phyloP scores from a whole-genome alignment of 1,284 basidiomycete species.

The Butyriboletus appendiculatus region DNA sequence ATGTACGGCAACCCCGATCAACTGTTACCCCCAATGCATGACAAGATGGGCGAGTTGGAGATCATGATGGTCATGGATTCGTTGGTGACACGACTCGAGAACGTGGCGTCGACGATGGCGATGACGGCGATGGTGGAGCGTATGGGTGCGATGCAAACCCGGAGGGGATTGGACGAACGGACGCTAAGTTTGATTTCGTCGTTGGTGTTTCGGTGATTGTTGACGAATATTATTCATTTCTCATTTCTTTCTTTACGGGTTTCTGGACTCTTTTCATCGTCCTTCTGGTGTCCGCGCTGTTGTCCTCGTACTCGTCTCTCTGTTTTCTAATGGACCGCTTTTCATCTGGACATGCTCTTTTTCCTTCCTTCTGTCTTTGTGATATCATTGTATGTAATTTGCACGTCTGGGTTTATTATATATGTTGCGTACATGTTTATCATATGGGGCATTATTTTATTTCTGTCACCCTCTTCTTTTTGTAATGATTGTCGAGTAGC shows the following conservation, averaged over 20 bases:
- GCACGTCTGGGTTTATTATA: not conserved
- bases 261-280: not conserved
- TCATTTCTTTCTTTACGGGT: not conserved
- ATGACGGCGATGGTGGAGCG: slow-evolving; percentile 31
- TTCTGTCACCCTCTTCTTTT: not conserved
- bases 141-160: slow-evolving; percentile 32
- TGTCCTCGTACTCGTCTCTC: not conserved
- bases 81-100: slow-evolving; percentile 77
- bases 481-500: not conserved
- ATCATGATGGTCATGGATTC: slow-evolving; percentile 76
- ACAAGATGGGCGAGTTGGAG: slow-evolving; percentile 77
- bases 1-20: slow-evolving; percentile 63
- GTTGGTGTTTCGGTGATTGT: slow-evolving; percentile 20
- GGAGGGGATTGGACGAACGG: slow-evolving; percentile 46
- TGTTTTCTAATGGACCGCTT: not conserved
- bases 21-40: slow-evolving; percentile 71
- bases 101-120: slow-evolving; percentile 66
- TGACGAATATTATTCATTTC: slow-evolving; percentile 5
- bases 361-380: not conserved
- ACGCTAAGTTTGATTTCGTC: slow-evolving; percentile 45
- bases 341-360: not conserved
- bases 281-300: not conserved
- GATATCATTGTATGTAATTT: not conserved
- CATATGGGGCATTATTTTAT: not conserved
- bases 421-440: not conserved